Percentiles rank a stretch among this genome's conserved stretches.
phyloP scores from a whole-genome alignment of 73 alveolate species.

The Paramecium tetraurelia region DNA sequence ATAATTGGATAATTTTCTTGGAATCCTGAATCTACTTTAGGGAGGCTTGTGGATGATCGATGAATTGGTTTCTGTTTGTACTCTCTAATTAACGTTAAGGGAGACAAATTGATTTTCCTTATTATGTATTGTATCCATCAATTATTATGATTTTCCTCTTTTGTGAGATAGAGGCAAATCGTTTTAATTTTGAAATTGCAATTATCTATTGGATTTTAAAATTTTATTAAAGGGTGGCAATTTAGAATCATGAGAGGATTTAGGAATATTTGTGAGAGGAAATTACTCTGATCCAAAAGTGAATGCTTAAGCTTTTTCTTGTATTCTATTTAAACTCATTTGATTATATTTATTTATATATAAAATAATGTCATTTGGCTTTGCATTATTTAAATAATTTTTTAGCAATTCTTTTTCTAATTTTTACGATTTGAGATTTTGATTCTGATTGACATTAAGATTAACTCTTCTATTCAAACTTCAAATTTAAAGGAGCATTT shows the following conservation, averaged over 20 bases:
- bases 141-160: not conserved
- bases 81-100: not conserved
- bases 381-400: not conserved
- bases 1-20: not conserved
- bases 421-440: not conserved
- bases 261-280: not conserved
- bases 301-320: not conserved
- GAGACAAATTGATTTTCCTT: not conserved
- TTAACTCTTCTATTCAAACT: not conserved
- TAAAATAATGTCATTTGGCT: not conserved
- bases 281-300: conserved; percentile 34
- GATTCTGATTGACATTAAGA: not conserved
- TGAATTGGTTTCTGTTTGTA: not conserved
- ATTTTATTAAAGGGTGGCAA: conserved; percentile 33
- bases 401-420: conserved; percentile 14
- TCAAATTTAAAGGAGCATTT: conserved; percentile 17
- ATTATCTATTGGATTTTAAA: not conserved
- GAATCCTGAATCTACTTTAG: not conserved
- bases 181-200: not conserved
- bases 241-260: not conserved
- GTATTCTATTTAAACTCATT: conserved; percentile 30
- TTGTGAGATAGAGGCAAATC: not conserved
- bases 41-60: not conserved
- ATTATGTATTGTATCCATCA: not conserved
- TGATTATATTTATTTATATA: not conserved